A percentile compares a stretch with the other conserved stretches of the same genome.
Evolutionary conservation across 331 rosid genomes (phyloP).

Genomic region (Saraca asoca): DNA sequence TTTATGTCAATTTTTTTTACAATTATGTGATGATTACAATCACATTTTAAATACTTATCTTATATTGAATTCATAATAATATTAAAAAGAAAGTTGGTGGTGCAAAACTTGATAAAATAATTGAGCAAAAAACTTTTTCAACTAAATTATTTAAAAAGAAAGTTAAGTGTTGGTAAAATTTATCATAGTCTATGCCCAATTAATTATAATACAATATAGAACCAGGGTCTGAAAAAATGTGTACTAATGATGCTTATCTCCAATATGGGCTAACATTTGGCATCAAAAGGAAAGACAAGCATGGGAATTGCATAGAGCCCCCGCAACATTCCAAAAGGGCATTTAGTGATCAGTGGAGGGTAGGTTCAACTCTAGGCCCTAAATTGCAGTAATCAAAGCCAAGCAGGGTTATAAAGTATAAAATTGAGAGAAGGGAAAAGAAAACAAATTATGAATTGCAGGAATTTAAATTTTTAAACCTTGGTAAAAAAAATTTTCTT

Average conservation of each 20-base stretch:
- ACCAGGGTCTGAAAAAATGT: neutral
- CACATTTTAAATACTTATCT: too few species aligned
- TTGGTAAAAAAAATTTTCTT: constrained; percentile 13
- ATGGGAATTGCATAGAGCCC: constrained; percentile 33
- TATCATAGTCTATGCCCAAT: too few species aligned
- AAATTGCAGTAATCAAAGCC: neutral
- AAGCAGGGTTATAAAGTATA: neutral
- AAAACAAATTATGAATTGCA: constrained; percentile 9
- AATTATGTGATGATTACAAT: too few species aligned
- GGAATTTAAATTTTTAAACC: neutral
- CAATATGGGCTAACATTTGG: constrained; percentile 17
- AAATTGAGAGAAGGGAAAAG: neutral
- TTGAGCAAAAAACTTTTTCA: too few species aligned
- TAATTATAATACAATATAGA: neutral
- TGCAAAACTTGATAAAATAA: too few species aligned
- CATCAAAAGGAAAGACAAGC: constrained; percentile 28
- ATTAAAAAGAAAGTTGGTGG: too few species aligned
- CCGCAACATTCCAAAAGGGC: constrained; percentile 3
- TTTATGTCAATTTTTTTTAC: too few species aligned
- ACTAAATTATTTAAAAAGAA: too few species aligned
- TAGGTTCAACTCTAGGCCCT: constrained; percentile 18
- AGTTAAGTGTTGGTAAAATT: too few species aligned
- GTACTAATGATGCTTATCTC: neutral
- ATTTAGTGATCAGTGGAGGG: neutral
- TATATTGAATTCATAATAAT: too few species aligned